phyloP scores from a whole-genome alignment of 2,329 filamentous ascomycete genomes.

The Diaporthe velutina region DNA sequence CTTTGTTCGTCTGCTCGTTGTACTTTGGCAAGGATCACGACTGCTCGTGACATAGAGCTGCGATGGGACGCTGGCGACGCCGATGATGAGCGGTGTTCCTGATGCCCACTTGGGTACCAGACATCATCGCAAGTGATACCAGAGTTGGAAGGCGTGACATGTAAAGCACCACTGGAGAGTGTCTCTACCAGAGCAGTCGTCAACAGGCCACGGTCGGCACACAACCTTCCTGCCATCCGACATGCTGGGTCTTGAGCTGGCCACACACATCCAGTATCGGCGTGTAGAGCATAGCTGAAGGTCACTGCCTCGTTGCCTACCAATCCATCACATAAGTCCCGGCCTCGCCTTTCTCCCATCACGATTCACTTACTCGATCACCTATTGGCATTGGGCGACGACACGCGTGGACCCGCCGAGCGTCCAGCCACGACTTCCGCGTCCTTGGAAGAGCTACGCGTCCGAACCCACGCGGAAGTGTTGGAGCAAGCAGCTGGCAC shows the following conservation, averaged over 20 bases:
- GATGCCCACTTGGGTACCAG: not conserved
- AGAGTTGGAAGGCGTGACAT: conserved; percentile 6
- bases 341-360: too few species aligned
- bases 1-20: not conserved
- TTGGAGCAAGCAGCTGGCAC: not conserved
- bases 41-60: too few species aligned
- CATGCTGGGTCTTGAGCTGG: not conserved
- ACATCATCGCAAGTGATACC: not conserved
- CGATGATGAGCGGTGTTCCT: not conserved
- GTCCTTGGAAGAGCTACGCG: not conserved
- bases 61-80: not conserved
- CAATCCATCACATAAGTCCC: not conserved
- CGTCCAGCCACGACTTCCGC: not conserved
- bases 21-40: not conserved
- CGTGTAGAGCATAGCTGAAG: not conserved
- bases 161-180: not conserved
- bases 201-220: not conserved
- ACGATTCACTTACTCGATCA: not conserved
- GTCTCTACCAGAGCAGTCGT: not conserved
- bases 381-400: not conserved
- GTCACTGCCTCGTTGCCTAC: not conserved
- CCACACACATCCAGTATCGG: not conserved
- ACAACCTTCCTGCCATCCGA: not conserved
- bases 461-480: not conserved
- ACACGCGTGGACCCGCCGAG: not conserved